Evolutionary conservation across 2,329 filamentous ascomycete genomes (phyloP).

Genomic region (Epichloe brachyelytri): DNA sequence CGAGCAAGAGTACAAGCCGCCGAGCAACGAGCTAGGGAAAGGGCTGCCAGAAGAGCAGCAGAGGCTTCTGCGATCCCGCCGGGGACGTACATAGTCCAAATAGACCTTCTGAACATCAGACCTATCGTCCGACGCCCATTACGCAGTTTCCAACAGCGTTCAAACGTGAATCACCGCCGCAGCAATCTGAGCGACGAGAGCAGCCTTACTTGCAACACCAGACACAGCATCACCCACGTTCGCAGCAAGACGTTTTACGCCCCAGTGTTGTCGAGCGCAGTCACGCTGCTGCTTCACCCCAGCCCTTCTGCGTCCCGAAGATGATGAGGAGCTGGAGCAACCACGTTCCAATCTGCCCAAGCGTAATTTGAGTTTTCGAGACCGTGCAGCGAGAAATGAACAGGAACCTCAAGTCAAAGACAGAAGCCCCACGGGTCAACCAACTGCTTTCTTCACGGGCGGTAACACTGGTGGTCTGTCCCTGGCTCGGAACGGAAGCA

Average conservation of each 20-base stretch:
- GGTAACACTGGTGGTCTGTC: constrained; percentile 21
- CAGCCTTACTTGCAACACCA: background rate
- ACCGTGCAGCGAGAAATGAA: constrained; percentile 37
- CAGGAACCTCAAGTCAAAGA: constrained; percentile 20
- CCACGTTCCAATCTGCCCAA: constrained; percentile 28
- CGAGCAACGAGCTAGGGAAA: constrained; percentile 59
- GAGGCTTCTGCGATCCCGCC: constrained; percentile 11
- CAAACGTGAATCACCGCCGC: background rate
- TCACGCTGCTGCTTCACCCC: constrained; percentile 13
- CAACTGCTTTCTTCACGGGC: constrained; percentile 11
- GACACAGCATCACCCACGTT: background rate
- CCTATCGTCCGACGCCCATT: background rate
- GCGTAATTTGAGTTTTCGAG: constrained; percentile 48
- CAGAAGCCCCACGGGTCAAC: constrained; percentile 11
- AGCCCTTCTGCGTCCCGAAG: constrained; percentile 8
- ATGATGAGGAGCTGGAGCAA: constrained; percentile 8
- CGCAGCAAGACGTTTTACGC: background rate
- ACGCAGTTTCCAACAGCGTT: background rate
- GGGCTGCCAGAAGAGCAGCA: constrained; percentile 28
- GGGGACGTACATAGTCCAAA: constrained; percentile 13
- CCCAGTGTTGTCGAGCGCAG: constrained; percentile 1
- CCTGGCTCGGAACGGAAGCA: constrained; percentile 37
- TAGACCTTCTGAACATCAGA: background rate
- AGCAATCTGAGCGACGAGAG: background rate
- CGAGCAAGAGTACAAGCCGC: constrained; percentile 73